These are phyloP conservation scores for Grosmannia clavigera DNA, from an alignment of 2,329 filamentous ascomycete species.

Conservation along the genomic window DNA sequence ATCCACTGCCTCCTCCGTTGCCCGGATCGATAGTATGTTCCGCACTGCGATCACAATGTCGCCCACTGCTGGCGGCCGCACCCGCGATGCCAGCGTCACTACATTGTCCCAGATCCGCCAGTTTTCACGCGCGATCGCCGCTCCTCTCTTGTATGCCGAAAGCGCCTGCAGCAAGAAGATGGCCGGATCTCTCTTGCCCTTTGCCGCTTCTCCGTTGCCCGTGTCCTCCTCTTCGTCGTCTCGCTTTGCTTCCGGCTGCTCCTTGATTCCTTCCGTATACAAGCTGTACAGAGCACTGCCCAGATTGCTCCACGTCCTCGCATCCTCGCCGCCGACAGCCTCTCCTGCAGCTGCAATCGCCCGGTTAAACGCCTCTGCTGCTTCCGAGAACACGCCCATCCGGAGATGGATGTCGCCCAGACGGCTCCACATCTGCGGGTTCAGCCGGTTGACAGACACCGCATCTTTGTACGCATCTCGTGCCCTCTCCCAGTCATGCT, in stretches of 20 bases:
- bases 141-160: slow-evolving; percentile 75
- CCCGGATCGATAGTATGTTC: slow-evolving; percentile 63
- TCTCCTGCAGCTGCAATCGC: slow-evolving; percentile 54
- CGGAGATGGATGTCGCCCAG: slow-evolving; percentile 81
- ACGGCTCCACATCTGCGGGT: slow-evolving; percentile 76
- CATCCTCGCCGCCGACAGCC: slow-evolving; percentile 69
- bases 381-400: slow-evolving; percentile 62
- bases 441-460: slow-evolving; percentile 66
- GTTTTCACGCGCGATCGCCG: slow-evolving; percentile 70
- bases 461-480: slow-evolving; percentile 68
- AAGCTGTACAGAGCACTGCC: slow-evolving; percentile 69
- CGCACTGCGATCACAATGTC: slow-evolving; percentile 67
- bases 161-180: slow-evolving; percentile 63
- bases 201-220: slow-evolving; percentile 14
- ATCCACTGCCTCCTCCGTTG: slow-evolving; percentile 71
- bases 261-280: slow-evolving; percentile 38
- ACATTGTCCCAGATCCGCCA: slow-evolving; percentile 97
- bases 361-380: slow-evolving; percentile 71
- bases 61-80: slow-evolving; percentile 59
- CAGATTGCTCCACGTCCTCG: slow-evolving; percentile 89
- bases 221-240: slow-evolving; percentile 12
- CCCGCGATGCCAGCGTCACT: slow-evolving; percentile 69
- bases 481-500: slow-evolving; percentile 55
- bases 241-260: slow-evolving; percentile 14
- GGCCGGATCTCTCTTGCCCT: slow-evolving; percentile 25